phyloP scores from a whole-genome alignment of 257 asterid genomes.

The Leptodermis oblonga region DNA sequence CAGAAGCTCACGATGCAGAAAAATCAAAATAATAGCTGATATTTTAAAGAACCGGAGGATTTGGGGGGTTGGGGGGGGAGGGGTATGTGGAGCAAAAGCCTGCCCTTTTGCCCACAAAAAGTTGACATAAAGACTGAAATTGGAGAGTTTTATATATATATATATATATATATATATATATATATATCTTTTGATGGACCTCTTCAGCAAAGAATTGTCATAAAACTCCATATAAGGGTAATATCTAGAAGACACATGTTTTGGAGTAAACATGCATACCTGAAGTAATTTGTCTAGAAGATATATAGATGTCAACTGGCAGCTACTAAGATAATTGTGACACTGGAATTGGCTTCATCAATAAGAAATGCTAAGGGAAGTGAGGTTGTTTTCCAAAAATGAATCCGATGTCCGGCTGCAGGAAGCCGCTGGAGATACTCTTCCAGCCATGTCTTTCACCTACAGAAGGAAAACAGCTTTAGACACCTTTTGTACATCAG shows the following conservation, averaged over 20 bases:
- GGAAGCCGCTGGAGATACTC: constrained; percentile 37
- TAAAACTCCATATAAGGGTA: background rate
- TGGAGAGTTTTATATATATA: too few relatives aligned
- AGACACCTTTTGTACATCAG: constrained; percentile 5
- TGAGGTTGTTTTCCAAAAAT: constrained; percentile 34
- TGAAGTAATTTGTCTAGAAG: background rate
- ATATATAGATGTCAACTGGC: constrained; percentile 1
- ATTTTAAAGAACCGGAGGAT: too few relatives aligned
- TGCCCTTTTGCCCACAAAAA: background rate
- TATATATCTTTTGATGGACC: too few relatives aligned
- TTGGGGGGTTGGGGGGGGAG: too few relatives aligned
- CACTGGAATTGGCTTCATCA: constrained; percentile 23
- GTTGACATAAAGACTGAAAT: too few relatives aligned
- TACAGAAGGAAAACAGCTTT: constrained; percentile 18
- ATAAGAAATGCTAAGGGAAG: constrained; percentile 34
- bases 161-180: too few relatives aligned
- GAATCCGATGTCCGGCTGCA: constrained; percentile 40
- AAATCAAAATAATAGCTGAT: background rate
- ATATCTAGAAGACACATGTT: background rate
- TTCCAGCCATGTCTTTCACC: constrained; percentile 53
- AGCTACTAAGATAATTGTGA: background rate
- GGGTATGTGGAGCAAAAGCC: too few relatives aligned
- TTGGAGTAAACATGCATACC: background rate
- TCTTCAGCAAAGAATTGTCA: constrained; percentile 1
- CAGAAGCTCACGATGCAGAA: too few relatives aligned